Evolutionary conservation across 768 basidiomycete species (phyloP).

Genomic region (Baorangia bicolor): DNA sequence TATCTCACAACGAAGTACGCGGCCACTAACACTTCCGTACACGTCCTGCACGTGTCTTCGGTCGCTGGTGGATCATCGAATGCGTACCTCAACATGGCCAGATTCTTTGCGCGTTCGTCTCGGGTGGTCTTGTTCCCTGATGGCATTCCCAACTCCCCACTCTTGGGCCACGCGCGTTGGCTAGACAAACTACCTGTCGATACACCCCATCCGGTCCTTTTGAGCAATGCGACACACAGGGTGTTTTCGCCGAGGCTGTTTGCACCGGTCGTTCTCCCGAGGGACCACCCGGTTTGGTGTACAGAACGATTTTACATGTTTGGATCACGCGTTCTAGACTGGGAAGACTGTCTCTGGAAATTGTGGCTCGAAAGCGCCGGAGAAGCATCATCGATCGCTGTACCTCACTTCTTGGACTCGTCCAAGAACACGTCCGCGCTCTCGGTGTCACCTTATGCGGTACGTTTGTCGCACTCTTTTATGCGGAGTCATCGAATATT

Average conservation of each 20-base stretch:
- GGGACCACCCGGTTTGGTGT: constrained; percentile 57
- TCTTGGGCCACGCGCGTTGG: constrained; percentile 21
- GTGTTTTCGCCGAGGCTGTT: constrained; percentile 40
- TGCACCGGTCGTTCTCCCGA: constrained; percentile 45
- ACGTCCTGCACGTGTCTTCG: constrained; percentile 46
- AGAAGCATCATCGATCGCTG: constrained; percentile 24
- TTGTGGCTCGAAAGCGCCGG: constrained; percentile 57
- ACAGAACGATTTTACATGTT: constrained; percentile 52
- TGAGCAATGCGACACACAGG: constrained; percentile 31
- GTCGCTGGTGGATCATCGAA: constrained; percentile 45
- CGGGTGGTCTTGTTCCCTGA: constrained; percentile 53
- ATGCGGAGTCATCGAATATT: not conserved
- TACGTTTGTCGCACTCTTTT: constrained; percentile 2
- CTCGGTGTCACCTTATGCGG: constrained; percentile 21
- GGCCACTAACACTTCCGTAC: constrained; percentile 38
- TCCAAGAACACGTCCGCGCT: constrained; percentile 2
- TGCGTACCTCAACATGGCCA: constrained; percentile 58
- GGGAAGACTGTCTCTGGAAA: constrained; percentile 69
- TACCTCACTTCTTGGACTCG: constrained; percentile 11
- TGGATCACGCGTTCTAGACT: constrained; percentile 48
- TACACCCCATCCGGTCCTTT: constrained; percentile 24
- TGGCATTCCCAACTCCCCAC: constrained; percentile 28
- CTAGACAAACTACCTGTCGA: constrained; percentile 13
- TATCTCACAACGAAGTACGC: constrained; percentile 4
- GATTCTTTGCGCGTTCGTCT: constrained; percentile 53